Evolutionary conservation across 1,284 basidiomycete species (phyloP).

Genomic region (Megacollybia platyphylla): DNA sequence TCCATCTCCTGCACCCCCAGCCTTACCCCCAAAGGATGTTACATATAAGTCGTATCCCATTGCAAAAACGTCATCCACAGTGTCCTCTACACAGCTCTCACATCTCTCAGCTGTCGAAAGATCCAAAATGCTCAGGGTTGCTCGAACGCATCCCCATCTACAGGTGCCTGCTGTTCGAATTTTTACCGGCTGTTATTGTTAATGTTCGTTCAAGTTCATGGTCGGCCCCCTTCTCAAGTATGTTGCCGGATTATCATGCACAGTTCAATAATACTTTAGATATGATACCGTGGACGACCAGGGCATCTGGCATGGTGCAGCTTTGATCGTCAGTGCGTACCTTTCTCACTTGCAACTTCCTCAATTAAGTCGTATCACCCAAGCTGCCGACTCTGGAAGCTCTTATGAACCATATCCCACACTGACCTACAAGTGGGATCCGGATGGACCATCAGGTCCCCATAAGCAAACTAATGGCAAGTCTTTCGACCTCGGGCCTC

Average conservation of each 20-base stretch:
- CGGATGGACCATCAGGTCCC: slow-evolving; percentile 19
- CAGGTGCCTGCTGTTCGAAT: slow-evolving; percentile 19
- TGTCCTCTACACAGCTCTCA: slow-evolving; percentile 26
- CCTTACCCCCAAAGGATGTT: slow-evolving; percentile 19
- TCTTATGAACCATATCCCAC: slow-evolving; percentile 67
- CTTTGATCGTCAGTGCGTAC: slow-evolving; percentile 70
- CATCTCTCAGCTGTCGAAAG: slow-evolving; percentile 52
- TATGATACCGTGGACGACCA: slow-evolving; percentile 81
- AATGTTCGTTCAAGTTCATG: slow-evolving; percentile 46
- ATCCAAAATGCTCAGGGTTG: slow-evolving; percentile 38
- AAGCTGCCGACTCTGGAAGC: slow-evolving; percentile 71
- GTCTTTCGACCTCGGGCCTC: slow-evolving; percentile 50
- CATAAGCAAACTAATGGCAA: slow-evolving; percentile 10
- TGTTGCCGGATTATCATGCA: slow-evolving; percentile 2
- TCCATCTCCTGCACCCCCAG: slow-evolving; percentile 9
- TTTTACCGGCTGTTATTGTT: slow-evolving; percentile 1
- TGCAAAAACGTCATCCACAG: slow-evolving; percentile 15
- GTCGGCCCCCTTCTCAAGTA: slow-evolving; percentile 75
- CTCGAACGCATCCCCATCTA: slow-evolving; percentile 59
- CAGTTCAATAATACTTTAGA: slow-evolving; percentile 12
- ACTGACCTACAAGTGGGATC: slow-evolving; percentile 72
- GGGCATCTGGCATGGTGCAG: slow-evolving; percentile 78
- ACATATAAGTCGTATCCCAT: slow-evolving; percentile 10
- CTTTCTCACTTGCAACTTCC: slow-evolving; percentile 4
- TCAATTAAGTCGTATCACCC: slow-evolving; percentile 1